phyloP scores from a whole-genome alignment of 768 basidiomycete species.

The Boletus barrowsii region DNA sequence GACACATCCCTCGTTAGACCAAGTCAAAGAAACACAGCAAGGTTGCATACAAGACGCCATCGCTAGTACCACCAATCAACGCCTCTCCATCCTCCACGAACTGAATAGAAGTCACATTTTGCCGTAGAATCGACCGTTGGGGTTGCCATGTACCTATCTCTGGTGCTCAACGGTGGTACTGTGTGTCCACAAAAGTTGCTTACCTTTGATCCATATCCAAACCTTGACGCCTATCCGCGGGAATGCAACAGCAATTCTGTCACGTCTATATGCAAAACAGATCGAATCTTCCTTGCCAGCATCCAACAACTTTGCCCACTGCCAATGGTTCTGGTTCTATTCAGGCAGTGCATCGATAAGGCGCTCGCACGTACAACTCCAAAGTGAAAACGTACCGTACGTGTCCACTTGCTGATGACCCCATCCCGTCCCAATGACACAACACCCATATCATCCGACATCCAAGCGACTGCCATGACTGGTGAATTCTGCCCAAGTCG shows the following conservation, averaged over 20 bases:
- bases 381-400: constrained; percentile 39
- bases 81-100: constrained; percentile 64
- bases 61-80: constrained; percentile 65
- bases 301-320: constrained; percentile 54
- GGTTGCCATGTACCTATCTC: constrained; percentile 56
- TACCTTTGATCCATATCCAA: constrained; percentile 63
- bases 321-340: constrained; percentile 51
- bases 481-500: constrained; percentile 51
- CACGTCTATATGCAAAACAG: constrained; percentile 54
- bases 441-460: constrained; percentile 54
- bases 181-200: not conserved
- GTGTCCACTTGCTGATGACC: constrained; percentile 56
- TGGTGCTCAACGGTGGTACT: constrained; percentile 1
- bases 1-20: constrained; percentile 10
- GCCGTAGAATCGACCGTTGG: constrained; percentile 61
- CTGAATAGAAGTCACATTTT: constrained; percentile 60
- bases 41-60: constrained; percentile 58
- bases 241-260: constrained; percentile 61
- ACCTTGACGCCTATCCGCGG: constrained; percentile 58
- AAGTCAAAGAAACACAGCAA: not conserved
- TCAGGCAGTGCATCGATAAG: not conserved
- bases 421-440: constrained; percentile 59
- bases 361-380: no score
- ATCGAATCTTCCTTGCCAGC: constrained; percentile 45
- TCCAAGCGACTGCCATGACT: constrained; percentile 54